Base-by-base conservation (phyloP, 1,284 basidiomycete species). In the Moesziomyces antarcticus region DNA sequence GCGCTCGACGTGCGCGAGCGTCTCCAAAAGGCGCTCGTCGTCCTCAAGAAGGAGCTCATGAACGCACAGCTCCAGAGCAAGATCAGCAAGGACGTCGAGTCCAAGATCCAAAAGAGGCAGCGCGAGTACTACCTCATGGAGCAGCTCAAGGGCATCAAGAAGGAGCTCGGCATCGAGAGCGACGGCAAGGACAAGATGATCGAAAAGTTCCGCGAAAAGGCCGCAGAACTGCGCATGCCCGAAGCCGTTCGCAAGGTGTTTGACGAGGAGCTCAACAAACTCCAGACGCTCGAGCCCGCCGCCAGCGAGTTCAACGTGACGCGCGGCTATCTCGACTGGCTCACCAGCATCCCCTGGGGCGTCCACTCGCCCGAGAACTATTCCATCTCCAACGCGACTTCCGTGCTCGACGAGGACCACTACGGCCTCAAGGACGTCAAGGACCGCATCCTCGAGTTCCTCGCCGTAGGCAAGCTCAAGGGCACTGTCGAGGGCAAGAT, bases 401-500 rank as follows among this genome's bases (percentile, higher is more conserved):
- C 86, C 56, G 94, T 98, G 1, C 88, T 98, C 21, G 93, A 98
- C 79, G 94, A 94, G 82, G 96, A 98, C 83, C 96, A 99, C 84
- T 98, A 98, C 80, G 96, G 96, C 16, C 87, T 99, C 48, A 91
- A 92, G 78, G 94, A 98, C 42, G 82, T 98, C 84, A 99, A 99
- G 85, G 92, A 96, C 70, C 92, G 96, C 37, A 98, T 99, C 69
- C 89, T 99, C 49, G 96, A 99, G 85, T 99, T 99, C 88, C 89
- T 99, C 43, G 97, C 97, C 0, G 95, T 99, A 13, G 95, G 95
- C 49, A 98, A 98, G 85, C 89, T 99, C 7, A 89, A 94, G 30
- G 96, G 96, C 11, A 95, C 92, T 0, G 94, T 99, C n/a, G 89
- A 98, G 84, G 96, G 96, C 79, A 98, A 99, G 87, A 99, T 99